Evolutionary conservation across 371 early-diverging fungal species (phyloP).

Genomic region (Sporodiniella umbellata): DNA sequence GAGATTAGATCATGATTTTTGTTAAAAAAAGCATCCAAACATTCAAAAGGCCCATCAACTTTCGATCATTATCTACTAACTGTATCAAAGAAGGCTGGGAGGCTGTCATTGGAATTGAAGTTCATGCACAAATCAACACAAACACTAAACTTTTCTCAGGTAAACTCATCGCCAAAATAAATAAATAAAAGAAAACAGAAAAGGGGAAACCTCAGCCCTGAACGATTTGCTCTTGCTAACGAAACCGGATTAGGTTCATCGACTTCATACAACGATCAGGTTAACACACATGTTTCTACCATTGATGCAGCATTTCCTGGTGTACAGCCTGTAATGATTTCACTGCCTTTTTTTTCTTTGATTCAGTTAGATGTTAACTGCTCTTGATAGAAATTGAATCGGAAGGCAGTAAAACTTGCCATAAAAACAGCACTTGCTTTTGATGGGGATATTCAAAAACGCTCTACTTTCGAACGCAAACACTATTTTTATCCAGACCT

Average conservation of each 20-base stretch:
- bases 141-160: conserved; percentile 83
- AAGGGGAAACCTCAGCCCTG: too few relatives aligned
- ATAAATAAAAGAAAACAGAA: neutral
- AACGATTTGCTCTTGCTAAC: too few relatives aligned
- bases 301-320: conserved; percentile 91
- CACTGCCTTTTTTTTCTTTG: too few relatives aligned
- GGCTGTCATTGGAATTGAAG: conserved; percentile 86
- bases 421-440: conserved; percentile 74
- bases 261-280: conserved; percentile 55
- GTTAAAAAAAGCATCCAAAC: neutral
- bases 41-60: neutral
- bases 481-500: conserved; percentile 94
- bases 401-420: conserved; percentile 68
- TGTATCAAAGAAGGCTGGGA: conserved; percentile 53
- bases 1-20: neutral
- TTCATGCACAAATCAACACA: conserved; percentile 83
- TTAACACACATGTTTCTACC: conserved; percentile 70
- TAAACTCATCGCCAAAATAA: conserved; percentile 17
- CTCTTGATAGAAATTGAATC: conserved; percentile 66
- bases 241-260: conserved; percentile 29
- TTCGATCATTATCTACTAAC: neutral
- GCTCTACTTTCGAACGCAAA: conserved; percentile 85
- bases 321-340: conserved; percentile 45
- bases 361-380: too few relatives aligned
- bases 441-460: conserved; percentile 57